phyloP scores from a whole-genome alignment of 495 filamentous ascomycete species.

The Trichoderma virens region DNA sequence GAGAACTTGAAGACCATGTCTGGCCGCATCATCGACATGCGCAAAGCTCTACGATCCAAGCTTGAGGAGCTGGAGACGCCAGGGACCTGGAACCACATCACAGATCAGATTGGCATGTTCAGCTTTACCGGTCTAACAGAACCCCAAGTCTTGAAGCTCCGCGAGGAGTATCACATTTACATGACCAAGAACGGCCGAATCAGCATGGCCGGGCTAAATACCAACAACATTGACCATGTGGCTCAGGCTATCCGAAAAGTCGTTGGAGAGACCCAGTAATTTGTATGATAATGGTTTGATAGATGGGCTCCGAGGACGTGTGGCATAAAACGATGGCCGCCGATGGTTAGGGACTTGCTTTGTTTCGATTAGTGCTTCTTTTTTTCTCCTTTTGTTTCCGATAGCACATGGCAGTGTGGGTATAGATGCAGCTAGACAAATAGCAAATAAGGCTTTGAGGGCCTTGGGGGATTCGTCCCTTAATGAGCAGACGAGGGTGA shows the following conservation, averaged over 20 bases:
- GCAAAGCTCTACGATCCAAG: constrained; percentile 62
- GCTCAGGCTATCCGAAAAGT: constrained; percentile 82
- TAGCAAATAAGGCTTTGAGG: neutral
- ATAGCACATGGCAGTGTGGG: neutral
- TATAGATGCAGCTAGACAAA: constrained; percentile 5
- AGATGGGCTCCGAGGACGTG: neutral
- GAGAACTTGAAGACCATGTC: constrained; percentile 89
- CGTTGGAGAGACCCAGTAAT: constrained; percentile 32
- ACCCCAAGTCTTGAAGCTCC: constrained; percentile 72
- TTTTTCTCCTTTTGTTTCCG: neutral
- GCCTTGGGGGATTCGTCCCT: neutral
- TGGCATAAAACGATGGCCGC: neutral
- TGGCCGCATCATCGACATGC: constrained; percentile 87
- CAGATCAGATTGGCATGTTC: constrained; percentile 99
- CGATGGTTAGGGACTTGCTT: neutral
- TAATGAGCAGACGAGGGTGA: neutral
- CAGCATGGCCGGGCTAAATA: constrained; percentile 92
- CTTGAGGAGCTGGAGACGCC: constrained; percentile 78
- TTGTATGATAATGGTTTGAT: neutral
- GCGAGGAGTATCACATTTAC: constrained; percentile 81
- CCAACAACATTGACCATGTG: constrained; percentile 84
- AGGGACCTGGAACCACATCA: constrained; percentile 92
- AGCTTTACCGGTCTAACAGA: constrained; percentile 89
- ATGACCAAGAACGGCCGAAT: constrained; percentile 99
- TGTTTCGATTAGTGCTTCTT: neutral